These are phyloP conservation scores for Kodamaea derodonti DNA, from an alignment of 1,139 yeast genomes.

Conservation along the genomic window DNA sequence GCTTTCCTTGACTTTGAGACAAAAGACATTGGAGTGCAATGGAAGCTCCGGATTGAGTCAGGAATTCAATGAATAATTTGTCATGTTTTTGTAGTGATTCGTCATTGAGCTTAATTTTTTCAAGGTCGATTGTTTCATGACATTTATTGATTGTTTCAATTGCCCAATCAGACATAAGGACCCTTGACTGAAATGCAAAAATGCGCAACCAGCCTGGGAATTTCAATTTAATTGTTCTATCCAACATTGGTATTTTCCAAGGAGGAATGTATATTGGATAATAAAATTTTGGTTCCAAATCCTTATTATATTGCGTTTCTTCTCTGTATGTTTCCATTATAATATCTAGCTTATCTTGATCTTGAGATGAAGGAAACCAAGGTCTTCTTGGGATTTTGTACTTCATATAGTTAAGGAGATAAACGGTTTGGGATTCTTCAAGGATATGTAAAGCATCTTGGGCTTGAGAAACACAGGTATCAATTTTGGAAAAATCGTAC, in stretches of 20 bases:
- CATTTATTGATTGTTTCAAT: conserved; percentile 16
- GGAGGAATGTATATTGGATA: conserved; percentile 30
- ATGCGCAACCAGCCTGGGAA: conserved; percentile 32
- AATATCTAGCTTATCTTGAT: conserved; percentile 6
- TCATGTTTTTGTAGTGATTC: conserved; percentile 23
- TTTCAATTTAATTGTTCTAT: conserved; percentile 20
- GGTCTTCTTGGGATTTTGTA: conserved; percentile 3
- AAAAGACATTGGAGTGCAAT: conserved; percentile 54
- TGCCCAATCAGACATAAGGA: conserved; percentile 27
- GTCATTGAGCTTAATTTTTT: conserved; percentile 17
- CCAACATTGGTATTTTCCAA: conserved; percentile 22
- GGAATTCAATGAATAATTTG: conserved; percentile 53
- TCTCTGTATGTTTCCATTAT: conserved; percentile 3
- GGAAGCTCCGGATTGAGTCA: conserved; percentile 44
- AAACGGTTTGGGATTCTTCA: conserved; percentile 31
- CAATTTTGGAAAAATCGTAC: conserved; percentile 37
- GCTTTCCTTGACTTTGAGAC: conserved; percentile 37
- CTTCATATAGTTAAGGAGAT: conserved; percentile 13
- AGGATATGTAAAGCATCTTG: conserved; percentile 31
- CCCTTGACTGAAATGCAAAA: conserved; percentile 19
- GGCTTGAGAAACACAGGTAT: conserved; percentile 27
- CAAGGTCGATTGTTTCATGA: conserved; percentile 18
- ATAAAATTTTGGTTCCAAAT: conserved; percentile 20
- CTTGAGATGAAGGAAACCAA: conserved; percentile 6
- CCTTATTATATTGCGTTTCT: conserved; percentile 2